Evolutionary conservation across 345 rosid genomes (phyloP).

Genomic region (Salix arbutifolia): DNA sequence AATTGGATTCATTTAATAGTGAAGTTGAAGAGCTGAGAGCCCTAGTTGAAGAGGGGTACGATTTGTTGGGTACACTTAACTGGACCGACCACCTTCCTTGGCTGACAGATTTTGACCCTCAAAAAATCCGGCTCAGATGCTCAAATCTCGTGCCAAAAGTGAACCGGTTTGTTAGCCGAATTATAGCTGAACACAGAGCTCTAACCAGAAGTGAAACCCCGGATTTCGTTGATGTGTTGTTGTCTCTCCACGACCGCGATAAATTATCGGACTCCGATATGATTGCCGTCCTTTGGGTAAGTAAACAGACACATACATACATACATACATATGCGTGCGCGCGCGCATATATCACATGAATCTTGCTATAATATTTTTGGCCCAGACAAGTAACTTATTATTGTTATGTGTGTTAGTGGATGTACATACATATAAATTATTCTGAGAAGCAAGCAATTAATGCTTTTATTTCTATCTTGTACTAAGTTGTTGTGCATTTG

Average conservation of each 20-base stretch:
- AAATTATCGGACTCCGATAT: slow-evolving; percentile 53
- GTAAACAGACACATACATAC: not conserved
- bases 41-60: slow-evolving; percentile 68
- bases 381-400: not conserved
- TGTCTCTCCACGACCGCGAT: slow-evolving; percentile 55
- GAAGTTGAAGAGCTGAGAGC: slow-evolving; percentile 42
- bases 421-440: not conserved
- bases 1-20: slow-evolving; percentile 24
- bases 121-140: slow-evolving; percentile 62
- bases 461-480: not conserved
- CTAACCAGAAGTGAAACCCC: slow-evolving; percentile 20
- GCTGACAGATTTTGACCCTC: slow-evolving; percentile 61
- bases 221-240: slow-evolving; percentile 70
- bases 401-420: not conserved
- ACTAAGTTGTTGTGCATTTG: slow-evolving; percentile 1
- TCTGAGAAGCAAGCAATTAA: not conserved
- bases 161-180: slow-evolving; percentile 54
- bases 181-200: slow-evolving; percentile 45
- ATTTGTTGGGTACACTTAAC: slow-evolving; percentile 51
- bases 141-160: slow-evolving; percentile 60
- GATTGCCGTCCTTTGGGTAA: slow-evolving; percentile 81
- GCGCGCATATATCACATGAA: not conserved
- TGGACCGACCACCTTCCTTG: slow-evolving; percentile 75
- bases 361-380: not conserved
- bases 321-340: too few species aligned